These are phyloP conservation scores for Dacryopinax primogenitus DNA, from an alignment of 768 basidiomycete species.

Conservation along the genomic window DNA sequence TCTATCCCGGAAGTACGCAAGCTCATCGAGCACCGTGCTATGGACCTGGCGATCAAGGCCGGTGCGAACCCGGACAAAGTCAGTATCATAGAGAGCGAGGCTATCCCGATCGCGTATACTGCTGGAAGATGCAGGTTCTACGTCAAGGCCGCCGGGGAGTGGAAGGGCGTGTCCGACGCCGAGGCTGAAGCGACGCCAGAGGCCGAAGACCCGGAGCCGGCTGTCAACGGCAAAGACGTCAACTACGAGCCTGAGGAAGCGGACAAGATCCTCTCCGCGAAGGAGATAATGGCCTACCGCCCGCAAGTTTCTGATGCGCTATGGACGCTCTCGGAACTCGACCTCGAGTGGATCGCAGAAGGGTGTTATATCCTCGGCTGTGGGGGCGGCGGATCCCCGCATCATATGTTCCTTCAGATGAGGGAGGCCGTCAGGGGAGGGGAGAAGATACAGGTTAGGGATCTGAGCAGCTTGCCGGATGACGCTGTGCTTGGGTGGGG, in stretches of 20 bases:
- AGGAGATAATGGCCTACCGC: conserved; percentile 28
- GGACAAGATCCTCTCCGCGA: conserved; percentile 18
- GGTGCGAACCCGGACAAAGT: conserved; percentile 20
- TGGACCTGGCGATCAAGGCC: conserved; percentile 19
- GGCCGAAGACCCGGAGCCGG: conserved; percentile 16
- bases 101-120: conserved; percentile 19
- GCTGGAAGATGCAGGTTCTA: conserved; percentile 16
- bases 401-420: conserved; percentile 28
- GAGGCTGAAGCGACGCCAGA: conserved; percentile 9
- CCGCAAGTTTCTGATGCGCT: conserved; percentile 29
- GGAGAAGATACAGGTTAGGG: conserved; percentile 34
- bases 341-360: conserved; percentile 26
- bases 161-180: conserved; percentile 14
- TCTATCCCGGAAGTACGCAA: conserved; percentile 17
- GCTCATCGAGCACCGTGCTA: conserved; percentile 20
- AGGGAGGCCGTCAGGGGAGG: conserved; percentile 44
- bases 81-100: conserved; percentile 22
- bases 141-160: conserved; percentile 25
- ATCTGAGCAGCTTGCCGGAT: conserved; percentile 32
- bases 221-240: conserved; percentile 16
- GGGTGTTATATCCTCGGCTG: conserved; percentile 22
- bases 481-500: too few relatives aligned
- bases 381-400: conserved; percentile 22
- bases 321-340: conserved; percentile 37
- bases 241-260: conserved; percentile 18